A percentile compares a stretch with the other conserved stretches of the same genome.
These are phyloP conservation scores for Saccharomycopsis hybrid DNA, from an alignment of 1,139 yeast genomes.

Conservation along the genomic window DNA sequence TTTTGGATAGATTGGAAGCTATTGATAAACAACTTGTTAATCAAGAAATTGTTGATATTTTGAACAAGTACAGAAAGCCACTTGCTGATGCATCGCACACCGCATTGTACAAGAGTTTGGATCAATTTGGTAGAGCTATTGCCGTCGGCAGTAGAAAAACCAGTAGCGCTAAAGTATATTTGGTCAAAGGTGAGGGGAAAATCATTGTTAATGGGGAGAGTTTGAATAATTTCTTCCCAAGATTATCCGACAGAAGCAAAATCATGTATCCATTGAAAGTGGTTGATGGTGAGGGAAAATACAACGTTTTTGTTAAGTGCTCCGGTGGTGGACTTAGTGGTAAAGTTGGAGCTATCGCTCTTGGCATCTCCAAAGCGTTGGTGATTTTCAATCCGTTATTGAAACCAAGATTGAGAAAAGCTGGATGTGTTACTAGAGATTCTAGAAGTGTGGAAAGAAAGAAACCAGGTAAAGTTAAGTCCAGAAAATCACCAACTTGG, in stretches of 20 bases:
- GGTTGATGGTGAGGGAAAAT: conserved; percentile 59
- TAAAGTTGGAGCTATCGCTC: conserved; percentile 85
- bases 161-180: conserved; percentile 65
- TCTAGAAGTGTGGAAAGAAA: conserved; percentile 89
- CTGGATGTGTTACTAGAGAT: conserved; percentile 85
- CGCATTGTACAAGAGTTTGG: conserved; percentile 46
- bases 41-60: conserved; percentile 49
- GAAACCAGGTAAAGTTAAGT: conserved; percentile 97
- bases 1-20: conserved; percentile 61
- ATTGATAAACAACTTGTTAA: conserved; percentile 83
- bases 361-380: conserved; percentile 77
- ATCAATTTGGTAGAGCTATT: conserved; percentile 69
- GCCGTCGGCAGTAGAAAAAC: conserved; percentile 82
- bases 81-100: conserved; percentile 29
- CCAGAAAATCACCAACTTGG: conserved; percentile 98
- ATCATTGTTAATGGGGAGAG: conserved; percentile 67
- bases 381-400: conserved; percentile 79
- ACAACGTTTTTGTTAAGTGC: conserved; percentile 76
- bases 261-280: conserved; percentile 78
- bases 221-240: conserved; percentile 59
- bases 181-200: conserved; percentile 74
- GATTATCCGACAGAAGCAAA: conserved; percentile 62
- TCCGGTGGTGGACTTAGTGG: conserved; percentile 91
- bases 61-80: conserved; percentile 40
- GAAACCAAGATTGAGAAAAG: conserved; percentile 65